A percentile compares a stretch with the other conserved stretches of the same genome.
Conservation (phyloP, 1,284 basidiomycete genomes). For the Trichosporon sp. region DNA sequence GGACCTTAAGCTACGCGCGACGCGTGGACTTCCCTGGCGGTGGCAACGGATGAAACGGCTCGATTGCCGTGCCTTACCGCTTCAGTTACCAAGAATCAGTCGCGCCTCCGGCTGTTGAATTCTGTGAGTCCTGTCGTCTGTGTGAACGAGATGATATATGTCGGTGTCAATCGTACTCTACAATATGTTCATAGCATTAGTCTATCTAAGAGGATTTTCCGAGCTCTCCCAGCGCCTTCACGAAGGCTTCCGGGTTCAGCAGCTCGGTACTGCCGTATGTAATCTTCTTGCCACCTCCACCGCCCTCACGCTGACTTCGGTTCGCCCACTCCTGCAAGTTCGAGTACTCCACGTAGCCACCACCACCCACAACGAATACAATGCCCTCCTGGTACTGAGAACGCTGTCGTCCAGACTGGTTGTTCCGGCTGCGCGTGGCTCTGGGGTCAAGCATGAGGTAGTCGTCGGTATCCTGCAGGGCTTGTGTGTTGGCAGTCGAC, state of each 20-base stretch:
- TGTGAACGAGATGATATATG: too few relatives aligned
- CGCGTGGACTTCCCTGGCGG: background rate
- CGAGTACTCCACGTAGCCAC: conserved; percentile 94
- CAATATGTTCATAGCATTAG: conserved; percentile 4
- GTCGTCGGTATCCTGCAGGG: conserved; percentile 92
- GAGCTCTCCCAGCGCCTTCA: conserved; percentile 49
- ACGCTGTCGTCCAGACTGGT: conserved; percentile 46
- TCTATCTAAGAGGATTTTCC: conserved; percentile 23
- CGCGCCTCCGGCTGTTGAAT: background rate
- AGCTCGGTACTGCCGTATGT: conserved; percentile 97
- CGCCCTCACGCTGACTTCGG: conserved; percentile 51
- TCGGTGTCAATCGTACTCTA: conserved; percentile 5
- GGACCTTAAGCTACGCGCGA: background rate
- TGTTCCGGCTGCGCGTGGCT: conserved; percentile 57
- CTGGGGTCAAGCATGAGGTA: conserved; percentile 92
- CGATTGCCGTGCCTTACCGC: background rate
- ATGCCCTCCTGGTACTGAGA: conserved; percentile 75
- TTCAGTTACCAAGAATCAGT: background rate
- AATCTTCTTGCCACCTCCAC: conserved; percentile 64
- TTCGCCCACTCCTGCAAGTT: conserved; percentile 88
- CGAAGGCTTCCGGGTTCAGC: conserved; percentile 78
- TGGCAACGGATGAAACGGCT: conserved; percentile 1
- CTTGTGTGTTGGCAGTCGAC: conserved; percentile 80
- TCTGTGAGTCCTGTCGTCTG: background rate
- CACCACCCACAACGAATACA: conserved; percentile 94